These are phyloP conservation scores for Eleusine indica DNA, from an alignment of 176 grass and related monocot species.

Conservation along the genomic window DNA sequence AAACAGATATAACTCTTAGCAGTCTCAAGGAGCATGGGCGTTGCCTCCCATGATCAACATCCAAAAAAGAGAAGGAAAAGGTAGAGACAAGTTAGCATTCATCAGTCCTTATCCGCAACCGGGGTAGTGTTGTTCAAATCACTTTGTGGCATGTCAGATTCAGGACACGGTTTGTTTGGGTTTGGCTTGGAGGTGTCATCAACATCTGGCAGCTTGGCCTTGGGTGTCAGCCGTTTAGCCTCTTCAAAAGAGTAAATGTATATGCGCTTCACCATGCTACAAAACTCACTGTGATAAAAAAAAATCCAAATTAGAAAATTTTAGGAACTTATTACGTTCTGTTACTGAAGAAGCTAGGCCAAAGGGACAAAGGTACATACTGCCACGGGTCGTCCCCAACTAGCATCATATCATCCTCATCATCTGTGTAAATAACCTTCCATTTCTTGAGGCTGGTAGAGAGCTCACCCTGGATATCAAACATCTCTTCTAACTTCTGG, in stretches of 20 bases:
- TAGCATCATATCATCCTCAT: slow-evolving; percentile 82
- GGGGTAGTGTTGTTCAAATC: slow-evolving; percentile 29
- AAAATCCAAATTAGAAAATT: neutral
- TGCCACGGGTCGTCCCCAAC: slow-evolving; percentile 78
- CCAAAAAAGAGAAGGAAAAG: slow-evolving; percentile 19
- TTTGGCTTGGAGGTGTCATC: slow-evolving; percentile 42
- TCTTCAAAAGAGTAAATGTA: slow-evolving; percentile 82
- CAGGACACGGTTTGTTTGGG: slow-evolving; percentile 35
- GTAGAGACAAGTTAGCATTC: slow-evolving; percentile 38
- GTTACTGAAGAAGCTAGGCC: neutral
- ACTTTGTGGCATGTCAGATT: slow-evolving; percentile 42
- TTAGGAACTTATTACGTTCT: neutral
- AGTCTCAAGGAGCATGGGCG: slow-evolving; percentile 45
- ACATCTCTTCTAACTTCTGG: slow-evolving; percentile 73
- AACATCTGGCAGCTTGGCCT: slow-evolving; percentile 50
- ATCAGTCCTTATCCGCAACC: slow-evolving; percentile 51
- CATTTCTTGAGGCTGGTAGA: slow-evolving; percentile 63
- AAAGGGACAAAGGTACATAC: slow-evolving; percentile 43
- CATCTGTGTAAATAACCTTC: slow-evolving; percentile 71
- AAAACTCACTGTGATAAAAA: slow-evolving; percentile 62
- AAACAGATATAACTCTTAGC: slow-evolving; percentile 47
- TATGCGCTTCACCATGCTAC: slow-evolving; percentile 71
- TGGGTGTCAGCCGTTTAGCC: slow-evolving; percentile 61
- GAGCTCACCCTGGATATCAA: slow-evolving; percentile 81
- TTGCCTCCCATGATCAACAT: slow-evolving; percentile 44